Base-by-base conservation (phyloP, 2,329 filamentous ascomycete genomes). In the Verticillium albo-atrum region DNA sequence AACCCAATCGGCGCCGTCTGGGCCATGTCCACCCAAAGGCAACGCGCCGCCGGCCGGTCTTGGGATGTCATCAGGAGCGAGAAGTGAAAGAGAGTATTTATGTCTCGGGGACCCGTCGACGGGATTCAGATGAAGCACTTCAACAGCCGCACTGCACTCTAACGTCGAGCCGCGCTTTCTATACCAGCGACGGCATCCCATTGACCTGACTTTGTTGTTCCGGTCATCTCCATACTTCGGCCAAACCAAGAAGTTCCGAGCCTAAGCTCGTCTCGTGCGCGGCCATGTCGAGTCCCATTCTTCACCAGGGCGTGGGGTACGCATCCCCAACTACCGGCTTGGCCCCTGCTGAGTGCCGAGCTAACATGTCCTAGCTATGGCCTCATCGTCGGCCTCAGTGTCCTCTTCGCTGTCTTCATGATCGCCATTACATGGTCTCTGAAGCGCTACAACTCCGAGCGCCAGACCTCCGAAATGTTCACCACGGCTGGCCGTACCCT, bases 391-490 rank as follows among this genome's bases (percentile, higher is more conserved):
- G 62, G 62, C 7, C 54, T 64, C 1, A 59, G 62, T 20, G 30
- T 63, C 14, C 51, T 63, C 17, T 64, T 64, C 4, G 61, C 62
- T 1, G 55, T 56, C 14, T 55, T 64, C 23, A 64, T 64, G 75
- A 90, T 90, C 67, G 74, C 85, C 54, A 87, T 87, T 15, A 91
- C 88, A 1, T 89, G 87, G 74, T 81, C 89, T 23, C 75, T 91
- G 60, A 89, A 88, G 69, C 78, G 86, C 71, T 85, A 75, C 66
- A 77, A 75, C 63, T 72, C 73, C 57, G 92, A 95, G 72, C 79
- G 93, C 2, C 92, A 96, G 71, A 97, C 93, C 0, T 93, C 90
- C 0, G 92, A 97, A 76, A 95, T 92, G 85, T 97, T 97, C 80
- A 92, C 84, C 64, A 96, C 92, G 0, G 92, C 92, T 55, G 92